These are phyloP conservation scores for Colletotrichum scovillei DNA, from an alignment of 2,329 filamentous ascomycete species.

Conservation along the genomic window DNA sequence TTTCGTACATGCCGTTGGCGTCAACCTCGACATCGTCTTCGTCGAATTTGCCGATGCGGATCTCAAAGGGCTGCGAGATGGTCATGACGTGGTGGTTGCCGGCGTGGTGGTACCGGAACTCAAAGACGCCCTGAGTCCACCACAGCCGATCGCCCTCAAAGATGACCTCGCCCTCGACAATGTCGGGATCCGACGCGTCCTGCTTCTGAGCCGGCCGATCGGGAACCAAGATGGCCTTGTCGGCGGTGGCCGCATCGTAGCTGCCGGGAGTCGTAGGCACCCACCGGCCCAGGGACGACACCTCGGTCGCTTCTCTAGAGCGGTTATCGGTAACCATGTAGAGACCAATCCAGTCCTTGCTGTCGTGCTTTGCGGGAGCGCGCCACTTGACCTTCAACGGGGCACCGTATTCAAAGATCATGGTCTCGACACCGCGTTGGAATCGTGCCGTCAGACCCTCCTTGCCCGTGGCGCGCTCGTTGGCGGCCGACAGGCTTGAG, in stretches of 20 bases:
- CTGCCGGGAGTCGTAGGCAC: constrained; percentile 80
- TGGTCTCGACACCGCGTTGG: constrained; percentile 77
- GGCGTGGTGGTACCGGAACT: constrained; percentile 96
- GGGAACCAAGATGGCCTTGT: constrained; percentile 79
- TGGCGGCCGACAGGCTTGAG: constrained; percentile 59
- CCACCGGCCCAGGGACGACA: constrained; percentile 91
- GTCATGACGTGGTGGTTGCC: constrained; percentile 94
- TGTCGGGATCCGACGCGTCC: constrained; percentile 64
- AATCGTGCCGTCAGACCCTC: constrained; percentile 78
- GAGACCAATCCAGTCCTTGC: constrained; percentile 93
- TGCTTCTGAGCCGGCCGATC: constrained; percentile 68
- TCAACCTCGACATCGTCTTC: constrained; percentile 75
- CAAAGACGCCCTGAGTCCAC: constrained; percentile 97
- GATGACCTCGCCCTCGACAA: constrained; percentile 82
- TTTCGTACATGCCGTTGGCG: constrained; percentile 70
- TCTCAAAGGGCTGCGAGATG: constrained; percentile 92
- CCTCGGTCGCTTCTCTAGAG: constrained; percentile 84
- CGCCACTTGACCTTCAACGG: constrained; percentile 92
- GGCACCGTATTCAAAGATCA: constrained; percentile 88
- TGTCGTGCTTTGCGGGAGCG: constrained; percentile 87
- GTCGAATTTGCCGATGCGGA: constrained; percentile 84
- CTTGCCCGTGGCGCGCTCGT: constrained; percentile 75
- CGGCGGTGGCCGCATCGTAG: constrained; percentile 80
- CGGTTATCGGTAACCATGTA: constrained; percentile 97
- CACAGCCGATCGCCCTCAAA: constrained; percentile 95